phyloP scores from a whole-genome alignment of 352 stramenopile species.

The Pythium dissotocum region DNA sequence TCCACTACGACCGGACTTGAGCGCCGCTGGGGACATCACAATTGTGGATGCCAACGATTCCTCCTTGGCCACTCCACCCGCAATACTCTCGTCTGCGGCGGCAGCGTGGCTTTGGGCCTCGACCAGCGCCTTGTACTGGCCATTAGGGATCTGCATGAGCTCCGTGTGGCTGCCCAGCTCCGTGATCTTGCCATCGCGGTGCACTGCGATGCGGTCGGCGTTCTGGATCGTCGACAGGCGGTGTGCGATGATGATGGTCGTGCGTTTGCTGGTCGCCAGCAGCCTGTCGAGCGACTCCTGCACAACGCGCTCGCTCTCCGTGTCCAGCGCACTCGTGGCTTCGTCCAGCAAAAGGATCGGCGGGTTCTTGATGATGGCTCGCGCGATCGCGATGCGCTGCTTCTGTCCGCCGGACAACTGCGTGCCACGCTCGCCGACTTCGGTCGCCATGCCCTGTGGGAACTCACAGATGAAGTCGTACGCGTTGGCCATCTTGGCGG shows the following conservation, averaged over 20 bases:
- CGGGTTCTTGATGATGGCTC: slow-evolving; percentile 90
- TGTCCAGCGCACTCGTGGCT: slow-evolving; percentile 86
- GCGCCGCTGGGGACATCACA: not conserved
- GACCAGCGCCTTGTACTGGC: slow-evolving; percentile 49
- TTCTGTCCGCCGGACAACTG: slow-evolving; percentile 87
- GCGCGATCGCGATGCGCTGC: slow-evolving; percentile 91
- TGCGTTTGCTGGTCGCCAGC: slow-evolving; percentile 51
- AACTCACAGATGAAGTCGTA: slow-evolving; percentile 92
- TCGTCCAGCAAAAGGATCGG: slow-evolving; percentile 90
- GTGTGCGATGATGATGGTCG: slow-evolving; percentile 94
- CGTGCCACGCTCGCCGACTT: slow-evolving; percentile 83
- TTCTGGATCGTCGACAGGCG: slow-evolving; percentile 93
- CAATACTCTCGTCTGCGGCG: not conserved
- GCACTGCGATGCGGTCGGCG: slow-evolving; percentile 94
- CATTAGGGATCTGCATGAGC: slow-evolving; percentile 65
- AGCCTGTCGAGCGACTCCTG: slow-evolving; percentile 76
- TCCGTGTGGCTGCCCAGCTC: slow-evolving; percentile 93
- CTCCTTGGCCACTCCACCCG: not conserved
- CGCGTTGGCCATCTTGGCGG: slow-evolving; percentile 82
- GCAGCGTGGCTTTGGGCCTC: slow-evolving; percentile 33
- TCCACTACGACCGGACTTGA: not conserved
- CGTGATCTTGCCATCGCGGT: slow-evolving; percentile 90
- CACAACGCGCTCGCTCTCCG: slow-evolving; percentile 79
- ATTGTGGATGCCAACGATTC: not conserved
- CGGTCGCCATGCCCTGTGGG: slow-evolving; percentile 86